phyloP scores from a whole-genome alignment of 495 filamentous ascomycete genomes.

The Aspergillus haitiensis region DNA sequence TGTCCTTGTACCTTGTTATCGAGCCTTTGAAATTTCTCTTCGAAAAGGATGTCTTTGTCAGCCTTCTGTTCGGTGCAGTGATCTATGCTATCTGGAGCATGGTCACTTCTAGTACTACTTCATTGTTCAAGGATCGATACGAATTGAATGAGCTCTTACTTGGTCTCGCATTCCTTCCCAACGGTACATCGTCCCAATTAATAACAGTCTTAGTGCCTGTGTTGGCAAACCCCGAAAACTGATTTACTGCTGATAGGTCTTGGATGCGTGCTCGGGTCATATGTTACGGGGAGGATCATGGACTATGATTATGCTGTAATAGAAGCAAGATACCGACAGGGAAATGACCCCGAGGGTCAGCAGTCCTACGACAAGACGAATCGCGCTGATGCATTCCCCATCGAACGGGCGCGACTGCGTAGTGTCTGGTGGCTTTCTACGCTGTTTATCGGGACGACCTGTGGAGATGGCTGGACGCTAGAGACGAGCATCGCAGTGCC shows the following conservation, averaged over 20 bases:
- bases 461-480: constrained; percentile 62
- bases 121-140: constrained; percentile 48
- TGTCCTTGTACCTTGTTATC: background rate
- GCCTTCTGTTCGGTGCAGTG: constrained; percentile 51
- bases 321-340: constrained; percentile 31
- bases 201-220: too few species aligned
- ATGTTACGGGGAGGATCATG: constrained; percentile 47
- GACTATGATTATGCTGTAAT: constrained; percentile 43
- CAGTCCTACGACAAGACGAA: background rate
- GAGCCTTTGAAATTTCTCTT: constrained; percentile 49
- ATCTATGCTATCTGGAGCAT: constrained; percentile 60
- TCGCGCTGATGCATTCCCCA: constrained; percentile 36
- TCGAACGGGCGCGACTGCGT: constrained; percentile 51
- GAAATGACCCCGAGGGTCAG: constrained; percentile 14
- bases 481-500: constrained; percentile 50
- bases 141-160: constrained; percentile 46
- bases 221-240: too few species aligned
- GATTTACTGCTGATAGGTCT: constrained; percentile 10
- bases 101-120: constrained; percentile 55
- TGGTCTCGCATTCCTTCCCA: constrained; percentile 52
- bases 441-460: constrained; percentile 43
- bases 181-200: constrained; percentile 27
- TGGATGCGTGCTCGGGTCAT: constrained; percentile 51
- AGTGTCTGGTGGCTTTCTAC: constrained; percentile 40
- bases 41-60: constrained; percentile 44